Evolutionary conservation across 495 filamentous ascomycete species (phyloP).

Genomic region (Margaritispora aquatica): DNA sequence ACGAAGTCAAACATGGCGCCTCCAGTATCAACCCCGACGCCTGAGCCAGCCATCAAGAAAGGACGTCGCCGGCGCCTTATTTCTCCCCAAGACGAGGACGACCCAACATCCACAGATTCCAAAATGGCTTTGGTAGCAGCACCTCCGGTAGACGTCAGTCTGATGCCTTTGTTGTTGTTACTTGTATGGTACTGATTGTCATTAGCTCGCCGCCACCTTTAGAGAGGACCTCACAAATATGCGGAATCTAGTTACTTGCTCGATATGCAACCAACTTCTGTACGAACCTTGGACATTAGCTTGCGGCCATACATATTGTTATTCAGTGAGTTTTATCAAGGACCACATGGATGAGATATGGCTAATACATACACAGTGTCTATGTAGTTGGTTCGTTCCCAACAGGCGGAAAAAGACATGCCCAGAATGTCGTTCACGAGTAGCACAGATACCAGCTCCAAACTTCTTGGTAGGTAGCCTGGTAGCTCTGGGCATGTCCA

Average conservation of each 20-base stretch:
- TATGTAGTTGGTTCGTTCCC: slow-evolving; percentile 57
- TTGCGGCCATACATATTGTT: slow-evolving; percentile 74
- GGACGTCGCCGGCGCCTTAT: not conserved
- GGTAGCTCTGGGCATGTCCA: no score
- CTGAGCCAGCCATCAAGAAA: not conserved
- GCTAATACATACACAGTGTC: slow-evolving; percentile 39
- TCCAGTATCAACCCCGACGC: not conserved
- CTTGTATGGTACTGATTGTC: not conserved
- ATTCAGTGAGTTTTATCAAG: slow-evolving; percentile 41
- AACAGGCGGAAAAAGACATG: slow-evolving; percentile 59
- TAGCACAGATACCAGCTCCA: slow-evolving; percentile 56
- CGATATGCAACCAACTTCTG: slow-evolving; percentile 60
- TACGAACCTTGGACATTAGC: slow-evolving; percentile 67
- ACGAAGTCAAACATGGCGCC: not conserved
- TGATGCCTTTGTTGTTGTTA: not conserved
- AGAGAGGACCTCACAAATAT: slow-evolving; percentile 20
- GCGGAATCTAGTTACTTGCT: slow-evolving; percentile 46
- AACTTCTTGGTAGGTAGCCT: slow-evolving; percentile 55
- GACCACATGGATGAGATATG: not conserved
- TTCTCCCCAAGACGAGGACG: not conserved
- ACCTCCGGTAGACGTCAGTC: not conserved
- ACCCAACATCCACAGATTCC: not conserved
- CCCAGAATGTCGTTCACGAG: slow-evolving; percentile 60
- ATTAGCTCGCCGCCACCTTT: slow-evolving; percentile 16
- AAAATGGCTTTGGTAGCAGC: not conserved